Evolutionary conservation across 2,329 filamentous ascomycete genomes (phyloP).

Genomic region (Colletotrichum nymphaeae): DNA sequence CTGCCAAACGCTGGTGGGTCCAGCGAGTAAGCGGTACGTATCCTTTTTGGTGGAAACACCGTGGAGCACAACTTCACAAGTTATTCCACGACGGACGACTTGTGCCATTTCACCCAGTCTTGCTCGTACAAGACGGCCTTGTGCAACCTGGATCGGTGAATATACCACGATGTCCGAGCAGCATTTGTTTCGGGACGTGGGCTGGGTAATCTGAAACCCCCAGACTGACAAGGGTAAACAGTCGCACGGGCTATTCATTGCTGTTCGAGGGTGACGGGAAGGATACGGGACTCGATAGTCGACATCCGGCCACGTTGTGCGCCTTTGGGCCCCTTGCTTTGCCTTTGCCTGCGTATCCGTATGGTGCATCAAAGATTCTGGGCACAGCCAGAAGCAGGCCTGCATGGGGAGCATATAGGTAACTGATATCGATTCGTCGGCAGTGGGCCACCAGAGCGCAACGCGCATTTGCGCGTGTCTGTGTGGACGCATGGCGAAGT

Average conservation of each 20-base stretch:
- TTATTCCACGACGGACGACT: conserved; percentile 7
- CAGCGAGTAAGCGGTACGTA: neutral
- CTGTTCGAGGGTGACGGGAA: conserved; percentile 11
- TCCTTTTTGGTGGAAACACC: conserved; percentile 5
- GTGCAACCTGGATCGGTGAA: conserved; percentile 36
- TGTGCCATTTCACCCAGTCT: conserved; percentile 15
- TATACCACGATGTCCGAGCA: conserved; percentile 33
- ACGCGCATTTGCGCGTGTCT: conserved; percentile 19
- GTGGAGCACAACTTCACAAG: conserved; percentile 24
- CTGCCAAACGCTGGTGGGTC: neutral
- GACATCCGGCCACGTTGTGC: conserved; percentile 14
- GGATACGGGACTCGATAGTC: conserved; percentile 22
- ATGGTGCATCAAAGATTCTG: neutral
- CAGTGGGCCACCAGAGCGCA: neutral
- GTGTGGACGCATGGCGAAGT: conserved; percentile 20
- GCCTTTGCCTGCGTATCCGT: neutral
- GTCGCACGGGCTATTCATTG: conserved; percentile 7
- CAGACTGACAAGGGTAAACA: conserved; percentile 20
- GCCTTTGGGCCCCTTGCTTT: neutral
- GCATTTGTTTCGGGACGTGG: conserved; percentile 31
- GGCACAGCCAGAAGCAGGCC: neutral
- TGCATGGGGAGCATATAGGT: neutral
- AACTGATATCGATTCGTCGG: conserved; percentile 2
- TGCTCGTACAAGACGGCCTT: conserved; percentile 22
- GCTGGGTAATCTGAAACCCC: conserved; percentile 26